Base-by-base conservation (phyloP, 768 basidiomycete genomes). In the Collybia nuda region DNA sequence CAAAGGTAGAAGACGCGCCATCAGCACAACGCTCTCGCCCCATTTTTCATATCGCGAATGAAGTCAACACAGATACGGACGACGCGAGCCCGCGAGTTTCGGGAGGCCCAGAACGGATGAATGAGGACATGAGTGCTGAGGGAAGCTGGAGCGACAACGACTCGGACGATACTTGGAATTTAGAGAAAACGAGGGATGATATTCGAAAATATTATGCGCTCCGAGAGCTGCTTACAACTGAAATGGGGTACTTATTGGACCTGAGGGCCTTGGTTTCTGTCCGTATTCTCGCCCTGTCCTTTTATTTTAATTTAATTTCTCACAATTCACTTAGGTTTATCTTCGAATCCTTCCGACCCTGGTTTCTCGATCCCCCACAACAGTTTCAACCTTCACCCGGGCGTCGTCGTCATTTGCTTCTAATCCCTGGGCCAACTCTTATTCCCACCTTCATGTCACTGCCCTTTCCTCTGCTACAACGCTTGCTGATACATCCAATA, bases 181-280 rank as follows among this genome's bases (percentile, higher is more conserved):
- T 53, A 18, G 68, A 70, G 50, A 71, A 64, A 55, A 53, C 52
- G 36, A 81, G 77, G 57, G 83, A 85, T 42, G 61, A 72, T 29
- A 56, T 74, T 12, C 65, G 82, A 43, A 77, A 72, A 48, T 86
- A 79, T 55, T 86, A 97, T 60, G 88, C 92, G 5, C 78, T 98
- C 44, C 76, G 83, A 56, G 96, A 98, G 68, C 73, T 98, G 36
- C 76, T 98, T 21, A 75, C 81, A 50, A 95, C 93, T 0, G 96
- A 98, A 72, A 73, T 82, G 17, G 82, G 83, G 6, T 98, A 98
- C 65, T 76, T 93, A 7, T 64, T 76, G 45, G 93, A 95, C 67
- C 68, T 98, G 59, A 80, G 84, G 53, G 79, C 79, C 7, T 76
- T 98, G 39, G 88, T 93, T 49, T 77, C 79, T 55, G 93, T 92